phyloP scores from a whole-genome alignment of 306 rosid genomes.

The Fagus sylvatica region DNA sequence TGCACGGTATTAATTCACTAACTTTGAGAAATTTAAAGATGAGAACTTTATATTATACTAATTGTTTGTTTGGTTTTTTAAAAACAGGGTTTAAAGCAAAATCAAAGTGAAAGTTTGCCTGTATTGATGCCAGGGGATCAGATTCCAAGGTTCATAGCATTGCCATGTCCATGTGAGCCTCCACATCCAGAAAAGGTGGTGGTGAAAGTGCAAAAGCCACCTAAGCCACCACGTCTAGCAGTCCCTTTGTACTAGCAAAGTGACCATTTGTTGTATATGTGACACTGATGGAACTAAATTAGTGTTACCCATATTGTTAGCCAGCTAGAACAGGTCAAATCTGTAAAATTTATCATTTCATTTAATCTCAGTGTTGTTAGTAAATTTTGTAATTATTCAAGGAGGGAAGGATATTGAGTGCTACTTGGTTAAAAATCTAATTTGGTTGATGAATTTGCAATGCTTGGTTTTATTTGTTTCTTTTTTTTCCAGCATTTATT shows the following conservation, averaged over 20 bases:
- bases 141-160: conserved; percentile 80
- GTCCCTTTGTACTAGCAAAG: conserved; percentile 48
- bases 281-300: neutral
- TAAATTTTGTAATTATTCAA: neutral
- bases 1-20: conserved; percentile 33
- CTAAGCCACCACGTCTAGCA: conserved; percentile 56
- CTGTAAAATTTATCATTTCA: neutral
- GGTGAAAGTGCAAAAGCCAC: conserved; percentile 42
- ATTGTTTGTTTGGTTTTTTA: neutral
- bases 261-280: conserved; percentile 14
- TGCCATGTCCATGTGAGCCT: conserved; percentile 82
- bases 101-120: conserved; percentile 55
- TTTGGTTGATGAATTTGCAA: neutral
- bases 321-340: neutral
- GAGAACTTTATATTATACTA: too few species aligned
- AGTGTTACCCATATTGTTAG: neutral
- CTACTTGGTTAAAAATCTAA: neutral
- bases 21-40: too few species aligned
- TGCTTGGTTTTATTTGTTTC: neutral
- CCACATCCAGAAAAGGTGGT: conserved; percentile 41
- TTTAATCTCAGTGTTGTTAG: neutral
- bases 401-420: neutral
- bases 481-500: neutral
- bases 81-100: conserved; percentile 43
- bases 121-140: conserved; percentile 92